These are phyloP conservation scores for Coemansia sp. DNA, from an alignment of 371 early-diverging fungal genomes.

Conservation along the genomic window DNA sequence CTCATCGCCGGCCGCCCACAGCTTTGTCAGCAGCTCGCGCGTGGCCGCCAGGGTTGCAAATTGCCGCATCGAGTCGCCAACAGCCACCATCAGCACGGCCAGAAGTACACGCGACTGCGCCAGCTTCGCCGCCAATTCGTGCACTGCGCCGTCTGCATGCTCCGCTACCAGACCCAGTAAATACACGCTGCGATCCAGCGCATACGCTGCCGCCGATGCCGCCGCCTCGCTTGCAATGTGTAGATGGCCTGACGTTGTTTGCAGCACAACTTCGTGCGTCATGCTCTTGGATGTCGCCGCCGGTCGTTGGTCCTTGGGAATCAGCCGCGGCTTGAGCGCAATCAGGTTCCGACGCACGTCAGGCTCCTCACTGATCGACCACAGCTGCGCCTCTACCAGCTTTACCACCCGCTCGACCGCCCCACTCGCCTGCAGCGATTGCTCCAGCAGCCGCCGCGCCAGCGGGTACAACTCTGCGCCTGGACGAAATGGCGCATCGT, in stretches of 20 bases:
- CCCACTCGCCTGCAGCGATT: constrained; percentile 1
- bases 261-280: constrained; percentile 26
- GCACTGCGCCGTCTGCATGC: neutral
- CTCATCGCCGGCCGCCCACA: constrained; percentile 21
- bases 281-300: constrained; percentile 8
- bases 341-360: constrained; percentile 38
- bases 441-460: constrained; percentile 9
- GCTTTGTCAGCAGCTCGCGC: constrained; percentile 24
- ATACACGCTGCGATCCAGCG: constrained; percentile 32
- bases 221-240: constrained; percentile 23
- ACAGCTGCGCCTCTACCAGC: constrained; percentile 23
- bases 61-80: constrained; percentile 44
- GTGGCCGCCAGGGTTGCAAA: constrained; percentile 25
- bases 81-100: constrained; percentile 27
- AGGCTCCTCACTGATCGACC: constrained; percentile 39
- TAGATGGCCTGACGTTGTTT: constrained; percentile 30
- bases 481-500: constrained; percentile 31
- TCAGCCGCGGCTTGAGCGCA: constrained; percentile 42
- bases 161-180: constrained; percentile 20
- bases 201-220: constrained; percentile 39
- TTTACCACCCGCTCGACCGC: neutral
- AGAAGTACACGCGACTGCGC: constrained; percentile 28
- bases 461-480: constrained; percentile 35
- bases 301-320: constrained; percentile 43
- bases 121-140: constrained; percentile 7